Evolutionary conservation across 2,329 filamentous ascomycete species (phyloP).

Genomic region (Dothideomycetes sp.): DNA sequence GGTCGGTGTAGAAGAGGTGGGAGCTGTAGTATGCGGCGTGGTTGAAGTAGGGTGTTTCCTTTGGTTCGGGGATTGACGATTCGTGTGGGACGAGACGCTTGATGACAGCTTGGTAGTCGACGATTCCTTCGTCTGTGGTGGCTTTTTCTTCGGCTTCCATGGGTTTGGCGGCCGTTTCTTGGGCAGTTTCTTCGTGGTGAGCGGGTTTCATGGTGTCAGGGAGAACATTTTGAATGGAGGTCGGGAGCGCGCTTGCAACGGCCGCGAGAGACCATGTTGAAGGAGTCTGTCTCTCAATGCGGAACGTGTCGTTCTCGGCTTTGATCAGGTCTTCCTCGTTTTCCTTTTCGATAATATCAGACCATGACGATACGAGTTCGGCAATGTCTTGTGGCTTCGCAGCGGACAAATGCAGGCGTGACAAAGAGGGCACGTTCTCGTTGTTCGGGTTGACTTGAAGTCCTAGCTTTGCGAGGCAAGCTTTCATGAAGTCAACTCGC

Average conservation of each 20-base stretch:
- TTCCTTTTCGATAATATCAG: conserved; percentile 43
- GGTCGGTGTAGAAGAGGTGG: conserved; percentile 9
- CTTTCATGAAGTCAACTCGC: conserved; percentile 65
- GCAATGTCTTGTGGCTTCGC: conserved; percentile 52
- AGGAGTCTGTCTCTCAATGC: conserved; percentile 52
- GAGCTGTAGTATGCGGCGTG: conserved; percentile 68
- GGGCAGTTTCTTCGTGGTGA: conserved; percentile 17
- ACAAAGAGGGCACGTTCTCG: conserved; percentile 64
- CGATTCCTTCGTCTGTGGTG: conserved; percentile 43
- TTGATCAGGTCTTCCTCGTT: conserved; percentile 63
- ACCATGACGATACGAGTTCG: conserved; percentile 54
- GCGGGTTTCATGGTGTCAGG: conserved; percentile 3
- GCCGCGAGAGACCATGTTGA: conserved; percentile 14
- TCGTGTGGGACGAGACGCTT: conserved; percentile 70
- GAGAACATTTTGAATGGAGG: conserved; percentile 14
- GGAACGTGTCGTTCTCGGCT: conserved; percentile 74
- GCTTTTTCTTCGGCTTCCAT: conserved; percentile 15
- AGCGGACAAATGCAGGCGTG: conserved; percentile 71
- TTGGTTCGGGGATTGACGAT: conserved; percentile 51
- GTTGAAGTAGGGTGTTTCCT: conserved; percentile 76
- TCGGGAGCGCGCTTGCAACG: conserved; percentile 19
- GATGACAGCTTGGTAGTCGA: conserved; percentile 62
- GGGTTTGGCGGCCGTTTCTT: conserved; percentile 19
- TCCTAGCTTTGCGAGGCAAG: conserved; percentile 68
- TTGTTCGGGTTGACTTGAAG: conserved; percentile 64